phyloP scores from a whole-genome alignment of 805 yeast genomes.

The Candida sakaeoensis region DNA sequence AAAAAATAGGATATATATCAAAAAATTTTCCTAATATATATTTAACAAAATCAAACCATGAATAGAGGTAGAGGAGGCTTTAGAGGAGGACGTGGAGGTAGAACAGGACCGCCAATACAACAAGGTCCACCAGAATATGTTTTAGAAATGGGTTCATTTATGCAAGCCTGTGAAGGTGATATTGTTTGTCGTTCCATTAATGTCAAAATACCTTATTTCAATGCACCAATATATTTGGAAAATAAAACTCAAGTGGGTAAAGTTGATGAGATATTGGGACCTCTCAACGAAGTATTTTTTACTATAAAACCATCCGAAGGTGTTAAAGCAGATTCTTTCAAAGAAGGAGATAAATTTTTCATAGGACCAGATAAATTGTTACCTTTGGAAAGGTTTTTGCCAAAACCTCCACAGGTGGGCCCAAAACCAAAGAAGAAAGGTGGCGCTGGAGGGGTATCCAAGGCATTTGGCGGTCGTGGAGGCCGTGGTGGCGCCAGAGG shows the following conservation, averaged over 20 bases:
- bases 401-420: conserved; percentile 86
- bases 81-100: conserved; percentile 64
- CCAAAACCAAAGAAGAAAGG: conserved; percentile 77
- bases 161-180: conserved; percentile 95
- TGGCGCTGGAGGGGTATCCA: conserved; percentile 45
- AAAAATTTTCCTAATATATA: conserved; percentile 2
- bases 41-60: conserved; percentile 31
- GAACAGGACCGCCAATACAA: conserved; percentile 73
- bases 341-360: conserved; percentile 92
- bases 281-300: conserved; percentile 95
- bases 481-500: conserved; percentile 44
- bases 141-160: conserved; percentile 88
- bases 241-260: conserved; percentile 96
- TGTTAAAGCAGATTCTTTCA: conserved; percentile 88
- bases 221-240: conserved; percentile 96
- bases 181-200: conserved; percentile 94
- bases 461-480: conserved; percentile 34
- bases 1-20: not conserved
- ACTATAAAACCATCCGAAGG: conserved; percentile 96
- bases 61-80: conserved; percentile 72
- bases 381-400: conserved; percentile 95
- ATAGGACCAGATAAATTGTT: conserved; percentile 93
- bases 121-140: conserved; percentile 95
- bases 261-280: conserved; percentile 97
- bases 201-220: conserved; percentile 93